Evolutionary conservation across 768 basidiomycete genomes (phyloP), one percentile per base, ranked within the genome.

Genomic region (Pholiota molesta): DNA sequence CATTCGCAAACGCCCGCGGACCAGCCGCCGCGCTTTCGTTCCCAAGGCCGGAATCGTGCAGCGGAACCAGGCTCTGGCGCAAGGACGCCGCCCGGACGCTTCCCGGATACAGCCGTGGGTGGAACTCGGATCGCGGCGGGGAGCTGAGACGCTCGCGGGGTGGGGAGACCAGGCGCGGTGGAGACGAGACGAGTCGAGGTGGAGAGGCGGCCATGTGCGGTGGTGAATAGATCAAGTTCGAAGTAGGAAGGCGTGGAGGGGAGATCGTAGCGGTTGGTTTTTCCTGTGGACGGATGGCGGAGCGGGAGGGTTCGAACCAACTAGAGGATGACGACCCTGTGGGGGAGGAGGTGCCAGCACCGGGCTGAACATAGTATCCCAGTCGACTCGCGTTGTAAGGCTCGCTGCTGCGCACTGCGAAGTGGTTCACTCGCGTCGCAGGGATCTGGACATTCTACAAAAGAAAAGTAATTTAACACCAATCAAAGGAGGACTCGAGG

Each of bases 61-160:
- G 55, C 10, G 55, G 60, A 2, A 59, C 55, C 8, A 31, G 56
- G 39, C 44, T 42, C 23, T 53, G 45, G 14, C 59, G 44, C 31
- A 66, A 65, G 3, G 67, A 68, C 7, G 62, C 66, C 1, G 69
- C 58, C 21, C 72, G 67, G 10, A 65, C 66, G 49, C 72, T 71
- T 3, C 72, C 72, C 21, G 70, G 72, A 47, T 73, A 73, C 10
- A 73, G 56, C 8, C 71, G 66, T 8, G 68, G 60, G 52, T 71
- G 59, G 42, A 71, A 72, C 4, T 73, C 68, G 11, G 62, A 28
- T 19, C 55, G 23, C 23, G 62, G 62, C 40, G 54, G 53, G 8
- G 57, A 62, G 6, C 52, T 19, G 45, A 56, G 59, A 21, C n/a
- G 31, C 14, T 47, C 28, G 7, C 44, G 57, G 13, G 45, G 44